Conservation (phyloP, 1,139 yeast genomes). For the Blastobotrys petasosporus region DNA sequence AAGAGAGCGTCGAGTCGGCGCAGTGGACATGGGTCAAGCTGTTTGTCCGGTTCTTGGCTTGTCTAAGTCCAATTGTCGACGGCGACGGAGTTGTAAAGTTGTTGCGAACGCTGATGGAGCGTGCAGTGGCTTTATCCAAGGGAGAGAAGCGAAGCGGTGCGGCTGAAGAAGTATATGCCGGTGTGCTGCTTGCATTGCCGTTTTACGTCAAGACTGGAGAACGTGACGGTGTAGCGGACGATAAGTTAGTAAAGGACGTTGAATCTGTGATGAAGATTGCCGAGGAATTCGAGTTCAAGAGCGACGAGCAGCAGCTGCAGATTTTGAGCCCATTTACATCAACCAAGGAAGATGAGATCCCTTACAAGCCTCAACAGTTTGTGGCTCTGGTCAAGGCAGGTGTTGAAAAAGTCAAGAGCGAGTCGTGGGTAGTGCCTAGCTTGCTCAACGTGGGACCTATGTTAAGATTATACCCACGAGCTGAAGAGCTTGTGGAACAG, state of each 20-base stretch:
- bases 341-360: conserved; percentile 33
- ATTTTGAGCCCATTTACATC: conserved; percentile 40
- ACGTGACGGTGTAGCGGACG: conserved; percentile 14
- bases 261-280: conserved; percentile 17
- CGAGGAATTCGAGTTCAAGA: conserved; percentile 18
- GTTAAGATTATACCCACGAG: conserved; percentile 10
- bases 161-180: conserved; percentile 64
- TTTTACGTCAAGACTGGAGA: conserved; percentile 39
- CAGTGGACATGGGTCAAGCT: conserved; percentile 69
- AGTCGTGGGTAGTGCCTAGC: conserved; percentile 19
- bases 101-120: conserved; percentile 48
- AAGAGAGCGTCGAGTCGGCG: conserved; percentile 44
- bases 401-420: conserved; percentile 17
- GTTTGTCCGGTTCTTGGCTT: conserved; percentile 61
- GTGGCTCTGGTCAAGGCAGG: conserved; percentile 52
- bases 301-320: conserved; percentile 14
- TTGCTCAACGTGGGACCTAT: conserved; percentile 18
- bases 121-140: conserved; percentile 54
- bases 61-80: conserved; percentile 55
- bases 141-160: conserved; percentile 33
- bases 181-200: conserved; percentile 63
- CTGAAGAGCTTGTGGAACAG: conserved; percentile 5
- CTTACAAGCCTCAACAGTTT: conserved; percentile 51
- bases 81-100: conserved; percentile 47
- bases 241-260: conserved; percentile 3